Conservation (phyloP, 192 early-diverging fungal genomes). For the Coemansia asiatica region DNA sequence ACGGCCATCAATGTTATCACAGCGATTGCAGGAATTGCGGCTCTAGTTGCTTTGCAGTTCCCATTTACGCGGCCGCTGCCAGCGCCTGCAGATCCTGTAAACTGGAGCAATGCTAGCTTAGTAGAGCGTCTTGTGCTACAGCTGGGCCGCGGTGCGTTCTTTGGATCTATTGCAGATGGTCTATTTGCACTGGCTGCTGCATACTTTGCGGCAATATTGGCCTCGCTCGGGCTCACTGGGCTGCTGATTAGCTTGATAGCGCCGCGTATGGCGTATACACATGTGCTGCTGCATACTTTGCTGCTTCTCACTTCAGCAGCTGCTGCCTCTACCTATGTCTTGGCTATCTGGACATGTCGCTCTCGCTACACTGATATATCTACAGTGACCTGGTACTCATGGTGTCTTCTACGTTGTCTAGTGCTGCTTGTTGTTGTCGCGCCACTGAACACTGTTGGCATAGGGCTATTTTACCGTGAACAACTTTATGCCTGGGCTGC, state of each 20-base stretch:
- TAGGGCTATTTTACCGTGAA: constrained; percentile 48
- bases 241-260: constrained; percentile 24
- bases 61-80: constrained; percentile 45
- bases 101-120: background rate
- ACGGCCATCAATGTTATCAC: constrained; percentile 27
- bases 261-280: constrained; percentile 52
- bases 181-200: constrained; percentile 17
- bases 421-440: constrained; percentile 36
- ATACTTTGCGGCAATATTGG: constrained; percentile 23
- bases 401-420: constrained; percentile 33
- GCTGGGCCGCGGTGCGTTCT: constrained; percentile 39
- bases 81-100: background rate
- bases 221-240: constrained; percentile 35
- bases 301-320: constrained; percentile 36
- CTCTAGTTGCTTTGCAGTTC: constrained; percentile 30
- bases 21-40: constrained; percentile 25
- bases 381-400: constrained; percentile 36
- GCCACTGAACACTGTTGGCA: constrained; percentile 27
- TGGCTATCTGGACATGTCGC: constrained; percentile 30
- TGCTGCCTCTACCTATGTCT: constrained; percentile 24
- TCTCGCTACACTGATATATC: constrained; percentile 25
- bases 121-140: constrained; percentile 40
- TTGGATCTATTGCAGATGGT: constrained; percentile 30
- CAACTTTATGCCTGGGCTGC: constrained; percentile 38
- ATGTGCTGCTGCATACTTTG: constrained; percentile 24